phyloP scores from a whole-genome alignment of 148 eudicot genomes.

The Fagopyrum esculentum region DNA sequence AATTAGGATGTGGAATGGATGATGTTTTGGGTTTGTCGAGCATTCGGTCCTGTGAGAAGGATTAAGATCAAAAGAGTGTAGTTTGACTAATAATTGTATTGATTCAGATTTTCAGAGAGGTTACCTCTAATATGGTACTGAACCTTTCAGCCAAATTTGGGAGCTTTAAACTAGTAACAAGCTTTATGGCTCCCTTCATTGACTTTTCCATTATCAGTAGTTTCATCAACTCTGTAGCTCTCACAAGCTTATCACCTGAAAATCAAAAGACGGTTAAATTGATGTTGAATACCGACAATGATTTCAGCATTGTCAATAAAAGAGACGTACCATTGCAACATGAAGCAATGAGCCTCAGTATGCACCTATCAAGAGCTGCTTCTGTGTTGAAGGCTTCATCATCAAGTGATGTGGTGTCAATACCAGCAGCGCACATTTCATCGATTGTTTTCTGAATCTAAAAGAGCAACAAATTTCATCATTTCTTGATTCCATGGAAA shows the following conservation, averaged over 20 bases:
- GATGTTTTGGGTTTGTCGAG: slow-evolving; percentile 35
- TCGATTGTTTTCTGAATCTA: slow-evolving; percentile 80
- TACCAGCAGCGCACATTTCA: slow-evolving; percentile 47
- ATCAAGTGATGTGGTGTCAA: slow-evolving; percentile 59
- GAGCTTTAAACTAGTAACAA: slow-evolving; percentile 85
- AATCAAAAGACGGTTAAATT: background rate
- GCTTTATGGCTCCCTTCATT: slow-evolving; percentile 81
- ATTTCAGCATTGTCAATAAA: background rate
- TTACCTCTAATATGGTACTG: slow-evolving; percentile 79
- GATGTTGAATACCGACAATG: background rate
- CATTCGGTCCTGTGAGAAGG: slow-evolving; percentile 56
- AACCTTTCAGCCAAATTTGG: slow-evolving; percentile 90
- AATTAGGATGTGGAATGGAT: slow-evolving; percentile 17
- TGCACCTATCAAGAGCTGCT: slow-evolving; percentile 83
- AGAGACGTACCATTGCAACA: slow-evolving; percentile 78
- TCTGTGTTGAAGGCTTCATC: slow-evolving; percentile 76
- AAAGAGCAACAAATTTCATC: slow-evolving; percentile 11
- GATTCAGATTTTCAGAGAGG: background rate
- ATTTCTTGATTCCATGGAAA: background rate
- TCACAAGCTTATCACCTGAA: slow-evolving; percentile 89
- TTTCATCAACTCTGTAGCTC: slow-evolving; percentile 90
- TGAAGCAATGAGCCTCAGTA: slow-evolving; percentile 89
- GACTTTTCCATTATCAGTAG: slow-evolving; percentile 84
- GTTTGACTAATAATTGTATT: background rate
- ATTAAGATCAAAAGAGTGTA: too few species aligned